Percentiles rank a stretch among this genome's conserved stretches.
Conservation (phyloP, 1,139 yeast species). For the Maudiozyma humilis region DNA sequence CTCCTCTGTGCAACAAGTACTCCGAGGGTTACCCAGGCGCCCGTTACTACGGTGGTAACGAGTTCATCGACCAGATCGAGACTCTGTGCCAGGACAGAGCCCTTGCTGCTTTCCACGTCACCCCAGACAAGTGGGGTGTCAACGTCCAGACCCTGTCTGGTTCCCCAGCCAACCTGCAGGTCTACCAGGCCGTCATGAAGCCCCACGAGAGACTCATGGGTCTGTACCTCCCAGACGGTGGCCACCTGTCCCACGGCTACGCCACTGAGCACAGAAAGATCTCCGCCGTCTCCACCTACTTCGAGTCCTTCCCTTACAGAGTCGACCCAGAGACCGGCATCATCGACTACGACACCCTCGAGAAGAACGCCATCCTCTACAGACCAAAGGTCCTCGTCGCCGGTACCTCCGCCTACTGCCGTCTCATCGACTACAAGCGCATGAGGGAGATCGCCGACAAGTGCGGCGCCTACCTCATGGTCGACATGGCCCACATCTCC, state of each 20-base stretch:
- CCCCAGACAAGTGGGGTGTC: conserved; percentile 91
- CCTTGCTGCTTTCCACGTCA: conserved; percentile 70
- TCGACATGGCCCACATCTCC: conserved; percentile 97
- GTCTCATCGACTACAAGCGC: conserved; percentile 88
- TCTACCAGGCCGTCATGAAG: conserved; percentile 87
- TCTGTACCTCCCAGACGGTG: conserved; percentile 94
- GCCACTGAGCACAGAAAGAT: conserved; percentile 93
- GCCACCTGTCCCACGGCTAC: conserved; percentile 96
- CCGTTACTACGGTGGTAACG: conserved; percentile 84
- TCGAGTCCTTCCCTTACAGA: conserved; percentile 97
- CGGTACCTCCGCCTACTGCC: conserved; percentile 95
- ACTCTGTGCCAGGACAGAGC: conserved; percentile 89
- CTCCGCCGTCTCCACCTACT: conserved; percentile 91
- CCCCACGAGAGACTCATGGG: conserved; percentile 97
- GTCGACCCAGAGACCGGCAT: conserved; percentile 85
- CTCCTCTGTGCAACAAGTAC: conserved; percentile 90
- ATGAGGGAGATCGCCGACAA: conserved; percentile 95
- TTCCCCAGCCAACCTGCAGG: conserved; percentile 95
- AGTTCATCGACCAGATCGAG: conserved; percentile 91
- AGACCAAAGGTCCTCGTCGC: conserved; percentile 96
- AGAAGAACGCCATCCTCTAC: conserved; percentile 77
- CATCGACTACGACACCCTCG: conserved; percentile 91
- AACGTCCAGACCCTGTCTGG: conserved; percentile 95
- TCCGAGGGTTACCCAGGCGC: conserved; percentile 88
- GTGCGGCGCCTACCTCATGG: conserved; percentile 92